Conservation (phyloP, 192 early-diverging fungal genomes). For the Coemansia sp. region DNA sequence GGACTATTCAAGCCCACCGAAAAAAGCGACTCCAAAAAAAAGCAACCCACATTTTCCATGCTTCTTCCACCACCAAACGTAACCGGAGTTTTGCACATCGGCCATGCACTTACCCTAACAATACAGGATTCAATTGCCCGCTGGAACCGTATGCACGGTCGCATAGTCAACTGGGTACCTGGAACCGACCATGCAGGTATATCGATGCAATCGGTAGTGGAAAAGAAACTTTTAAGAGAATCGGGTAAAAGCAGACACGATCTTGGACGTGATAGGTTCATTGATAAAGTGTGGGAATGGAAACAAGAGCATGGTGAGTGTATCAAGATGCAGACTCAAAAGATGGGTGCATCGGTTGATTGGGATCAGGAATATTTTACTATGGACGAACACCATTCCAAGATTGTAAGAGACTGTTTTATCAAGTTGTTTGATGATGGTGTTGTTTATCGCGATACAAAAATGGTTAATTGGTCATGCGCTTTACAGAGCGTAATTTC, state of each 20-base stretch:
- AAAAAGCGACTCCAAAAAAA: constrained; percentile 14
- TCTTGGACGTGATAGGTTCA: constrained; percentile 81
- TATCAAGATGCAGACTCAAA: constrained; percentile 80
- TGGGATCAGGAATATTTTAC: constrained; percentile 89
- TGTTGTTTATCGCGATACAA: constrained; percentile 86
- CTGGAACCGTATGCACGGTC: constrained; percentile 90
- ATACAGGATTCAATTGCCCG: constrained; percentile 79
- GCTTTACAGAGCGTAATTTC: constrained; percentile 92
- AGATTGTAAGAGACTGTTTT: constrained; percentile 88
- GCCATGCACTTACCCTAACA: constrained; percentile 88
- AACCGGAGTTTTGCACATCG: constrained; percentile 91
- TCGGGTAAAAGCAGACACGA: constrained; percentile 71
- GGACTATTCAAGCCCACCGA: constrained; percentile 60
- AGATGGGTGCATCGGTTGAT: constrained; percentile 84
- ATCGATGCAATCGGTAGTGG: constrained; percentile 93
- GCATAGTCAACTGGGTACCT: constrained; percentile 85
- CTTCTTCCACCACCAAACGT: constrained; percentile 95
- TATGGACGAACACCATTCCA: constrained; percentile 73
- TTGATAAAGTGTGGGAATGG: constrained; percentile 87
- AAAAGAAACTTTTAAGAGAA: constrained; percentile 69
- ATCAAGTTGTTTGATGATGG: constrained; percentile 85
- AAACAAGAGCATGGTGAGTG: constrained; percentile 71
- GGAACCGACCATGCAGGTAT: constrained; percentile 99
- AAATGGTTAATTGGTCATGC: constrained; percentile 96
- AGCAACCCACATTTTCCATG: constrained; percentile 66